Base-by-base conservation (phyloP, 768 basidiomycete genomes). In the Fomitopsis serialis region DNA sequence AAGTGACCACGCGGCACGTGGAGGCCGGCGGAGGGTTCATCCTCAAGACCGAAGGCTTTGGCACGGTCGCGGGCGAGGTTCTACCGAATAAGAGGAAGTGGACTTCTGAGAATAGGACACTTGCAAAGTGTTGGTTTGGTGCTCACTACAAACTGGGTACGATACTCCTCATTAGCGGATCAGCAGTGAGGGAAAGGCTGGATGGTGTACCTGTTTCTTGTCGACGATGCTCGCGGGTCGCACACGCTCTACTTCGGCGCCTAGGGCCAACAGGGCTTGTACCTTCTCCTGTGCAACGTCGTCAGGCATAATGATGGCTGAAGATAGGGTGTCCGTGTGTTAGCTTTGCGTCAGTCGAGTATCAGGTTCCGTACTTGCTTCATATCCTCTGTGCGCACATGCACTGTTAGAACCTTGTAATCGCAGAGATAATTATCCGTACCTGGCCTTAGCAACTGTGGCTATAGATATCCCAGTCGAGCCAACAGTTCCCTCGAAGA, bases 401-500 rank as follows among this genome's bases (percentile, higher is more conserved):
- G 15, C 37, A 17, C 15, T 15, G 15, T 17, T 5, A 40, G 19
- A 15, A 40, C 37, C 7, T 6, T 40, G 37, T 40, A 7, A 40
- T 32, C 29, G 11, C 5, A 11, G 6, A 40, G 6, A 40, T 19
- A 40, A 40, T 5, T 15, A 40, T 17, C 6, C 79, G 46, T 59
- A 90, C 92, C 87, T 84, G 11, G 94, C 93, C 58, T 80, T 79
- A 1, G 93, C 89, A 48, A 99, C 89, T 2, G 90, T 97, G 0
- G 97, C 96, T 48, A 99, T 85, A 1, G 94, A 97, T 53, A 98
- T 98, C 6, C 97, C 94, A 0, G 94, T 97, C 0, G 92, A 94
- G 8, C 92, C 97, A 3, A 96, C 92, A 0, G 96, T 99, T 3
- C 97, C 97, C 68, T 98, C 97, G 54, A 98, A 99, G 36, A 99